Evolutionary conservation across 192 early-diverging fungal species (phyloP).

Genomic region (Dissophora globulifera): DNA sequence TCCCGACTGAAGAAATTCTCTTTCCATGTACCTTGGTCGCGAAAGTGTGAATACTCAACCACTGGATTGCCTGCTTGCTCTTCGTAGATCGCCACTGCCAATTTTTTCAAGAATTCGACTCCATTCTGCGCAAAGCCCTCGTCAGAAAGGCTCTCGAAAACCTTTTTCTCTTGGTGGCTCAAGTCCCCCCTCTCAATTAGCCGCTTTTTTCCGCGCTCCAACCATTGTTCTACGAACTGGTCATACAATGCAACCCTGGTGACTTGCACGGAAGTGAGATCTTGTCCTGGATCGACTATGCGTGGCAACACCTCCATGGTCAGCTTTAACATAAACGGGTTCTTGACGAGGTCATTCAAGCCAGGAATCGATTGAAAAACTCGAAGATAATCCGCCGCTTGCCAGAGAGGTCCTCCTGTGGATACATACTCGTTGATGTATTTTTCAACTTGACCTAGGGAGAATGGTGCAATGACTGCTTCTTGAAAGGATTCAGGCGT

Average conservation of each 20-base stretch:
- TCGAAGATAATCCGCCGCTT: no score
- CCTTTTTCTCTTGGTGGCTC: no score
- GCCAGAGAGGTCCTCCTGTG: not conserved
- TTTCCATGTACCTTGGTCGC: not conserved
- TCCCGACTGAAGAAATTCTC: not conserved
- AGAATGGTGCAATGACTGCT: no score
- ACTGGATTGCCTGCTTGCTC: not conserved
- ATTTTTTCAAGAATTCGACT: not conserved
- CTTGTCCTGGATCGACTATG: not conserved
- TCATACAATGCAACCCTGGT: slow-evolving; percentile 12
- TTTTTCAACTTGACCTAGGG: no score
- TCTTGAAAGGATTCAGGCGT: no score
- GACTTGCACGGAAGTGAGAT: no score
- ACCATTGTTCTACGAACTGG: not conserved
- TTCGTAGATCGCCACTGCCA: not conserved
- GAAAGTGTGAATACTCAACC: not conserved
- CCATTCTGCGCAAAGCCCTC: not conserved
- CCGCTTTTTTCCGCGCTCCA: not conserved
- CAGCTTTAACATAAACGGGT: slow-evolving; percentile 8
- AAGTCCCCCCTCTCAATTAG: not conserved
- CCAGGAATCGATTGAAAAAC: no score
- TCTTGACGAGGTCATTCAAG: not conserved
- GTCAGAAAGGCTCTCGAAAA: not conserved
- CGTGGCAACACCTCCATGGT: not conserved
- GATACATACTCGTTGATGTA: no score